phyloP scores from a whole-genome alignment of 305 asterid species.

The Ilex paraguariensis region DNA sequence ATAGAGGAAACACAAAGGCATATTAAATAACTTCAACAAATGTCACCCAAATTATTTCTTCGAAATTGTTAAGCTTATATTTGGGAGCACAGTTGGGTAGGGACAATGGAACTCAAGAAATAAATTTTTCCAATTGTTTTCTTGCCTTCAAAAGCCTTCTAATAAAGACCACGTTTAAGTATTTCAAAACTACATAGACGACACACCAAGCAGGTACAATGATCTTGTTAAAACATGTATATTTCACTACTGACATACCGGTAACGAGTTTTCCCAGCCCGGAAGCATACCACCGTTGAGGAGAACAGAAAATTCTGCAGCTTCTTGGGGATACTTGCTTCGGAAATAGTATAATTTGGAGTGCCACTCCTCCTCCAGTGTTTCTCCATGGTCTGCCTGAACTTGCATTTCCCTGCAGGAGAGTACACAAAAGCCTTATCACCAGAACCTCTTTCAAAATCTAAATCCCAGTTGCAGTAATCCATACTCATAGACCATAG shows the following conservation, averaged over 20 bases:
- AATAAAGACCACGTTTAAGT: too few species aligned
- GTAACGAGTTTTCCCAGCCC: constrained; percentile 49
- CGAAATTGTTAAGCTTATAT: too few species aligned
- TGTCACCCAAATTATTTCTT: too few species aligned
- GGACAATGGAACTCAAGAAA: too few species aligned
- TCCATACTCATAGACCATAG: constrained; percentile 36
- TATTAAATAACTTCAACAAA: too few species aligned
- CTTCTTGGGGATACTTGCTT: constrained; percentile 41
- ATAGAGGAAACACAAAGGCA: too few species aligned
- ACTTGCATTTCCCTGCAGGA: constrained; percentile 37
- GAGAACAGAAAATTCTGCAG: constrained; percentile 38
- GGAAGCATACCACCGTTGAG: constrained; percentile 39
- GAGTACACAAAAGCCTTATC: not conserved
- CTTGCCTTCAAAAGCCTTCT: too few species aligned
- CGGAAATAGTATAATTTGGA: constrained; percentile 31
- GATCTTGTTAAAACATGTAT: too few species aligned
- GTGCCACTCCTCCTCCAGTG: constrained; percentile 37
- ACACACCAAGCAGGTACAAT: too few species aligned
- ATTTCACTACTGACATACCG: constrained; percentile 18
- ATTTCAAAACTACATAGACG: too few species aligned
- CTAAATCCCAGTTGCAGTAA: not conserved
- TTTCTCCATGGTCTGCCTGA: constrained; percentile 34
- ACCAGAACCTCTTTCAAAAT: not conserved
- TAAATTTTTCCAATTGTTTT: too few species aligned
- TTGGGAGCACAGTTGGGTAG: too few species aligned